Percentiles rank a stretch among this genome's conserved stretches.
These are phyloP conservation scores for Ajuga chamaepitys DNA, from an alignment of 257 asterid species.

Conservation along the genomic window DNA sequence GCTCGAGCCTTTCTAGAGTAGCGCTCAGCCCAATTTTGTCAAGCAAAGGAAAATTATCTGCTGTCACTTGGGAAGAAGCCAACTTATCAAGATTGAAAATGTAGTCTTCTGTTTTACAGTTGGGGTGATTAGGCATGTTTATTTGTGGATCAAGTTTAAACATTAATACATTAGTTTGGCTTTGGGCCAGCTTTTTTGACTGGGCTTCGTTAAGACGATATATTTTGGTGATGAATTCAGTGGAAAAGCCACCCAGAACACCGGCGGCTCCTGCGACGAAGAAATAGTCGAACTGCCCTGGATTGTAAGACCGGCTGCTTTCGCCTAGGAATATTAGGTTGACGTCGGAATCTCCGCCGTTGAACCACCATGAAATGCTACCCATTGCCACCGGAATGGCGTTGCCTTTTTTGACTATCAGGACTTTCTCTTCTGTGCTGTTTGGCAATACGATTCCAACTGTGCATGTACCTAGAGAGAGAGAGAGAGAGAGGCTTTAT, in stretches of 20 bases:
- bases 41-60: slow-evolving; percentile 7
- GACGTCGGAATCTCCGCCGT: slow-evolving; percentile 25
- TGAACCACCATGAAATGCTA: slow-evolving; percentile 42
- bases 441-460: slow-evolving; percentile 31
- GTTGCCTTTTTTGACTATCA: slow-evolving; percentile 25
- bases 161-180: slow-evolving; percentile 19
- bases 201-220: slow-evolving; percentile 8
- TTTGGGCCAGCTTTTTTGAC: slow-evolving; percentile 16
- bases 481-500: not conserved
- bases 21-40: slow-evolving; percentile 25
- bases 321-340: slow-evolving; percentile 32
- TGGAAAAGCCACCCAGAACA: slow-evolving; percentile 26
- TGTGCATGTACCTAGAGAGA: slow-evolving; percentile 26
- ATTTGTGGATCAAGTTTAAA: slow-evolving; percentile 5
- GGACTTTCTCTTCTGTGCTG: slow-evolving; percentile 13
- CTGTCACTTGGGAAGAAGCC: not conserved
- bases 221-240: slow-evolving; percentile 19
- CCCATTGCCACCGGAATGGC: slow-evolving; percentile 27
- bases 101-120: not conserved
- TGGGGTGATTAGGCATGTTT: slow-evolving; percentile 15
- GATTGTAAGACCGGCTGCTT: slow-evolving; percentile 8
- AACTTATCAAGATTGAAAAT: not conserved
- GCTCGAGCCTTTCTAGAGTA: slow-evolving; percentile 11
- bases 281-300: slow-evolving; percentile 29
- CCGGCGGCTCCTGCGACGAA: slow-evolving; percentile 30